Evolutionary conservation across 306 rosid genomes (phyloP).

Genomic region (Castanopsis chinensis): DNA sequence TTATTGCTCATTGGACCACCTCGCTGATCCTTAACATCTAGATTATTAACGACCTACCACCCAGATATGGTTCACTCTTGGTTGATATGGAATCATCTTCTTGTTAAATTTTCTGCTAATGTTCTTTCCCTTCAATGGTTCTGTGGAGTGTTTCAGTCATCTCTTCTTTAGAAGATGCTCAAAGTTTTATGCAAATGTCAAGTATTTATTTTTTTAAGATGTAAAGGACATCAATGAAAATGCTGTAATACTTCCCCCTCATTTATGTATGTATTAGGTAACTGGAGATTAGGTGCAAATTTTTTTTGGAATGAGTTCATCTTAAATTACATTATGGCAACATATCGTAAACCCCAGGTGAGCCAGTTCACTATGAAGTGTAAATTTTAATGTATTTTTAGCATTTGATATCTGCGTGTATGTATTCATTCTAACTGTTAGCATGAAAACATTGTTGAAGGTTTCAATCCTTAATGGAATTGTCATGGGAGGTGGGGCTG

Average conservation of each 20-base stretch:
- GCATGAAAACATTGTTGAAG: constrained; percentile 40
- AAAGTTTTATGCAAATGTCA: not conserved
- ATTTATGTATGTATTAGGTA: constrained; percentile 44
- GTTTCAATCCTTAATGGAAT: constrained; percentile 91
- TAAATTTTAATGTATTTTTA: not conserved
- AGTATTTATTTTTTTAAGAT: constrained; percentile 1
- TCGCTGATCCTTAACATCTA: not conserved
- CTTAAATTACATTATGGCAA: constrained; percentile 83
- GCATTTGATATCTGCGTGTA: constrained; percentile 4
- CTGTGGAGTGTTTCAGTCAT: not conserved
- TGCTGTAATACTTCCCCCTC: constrained; percentile 1
- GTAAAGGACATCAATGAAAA: not conserved
- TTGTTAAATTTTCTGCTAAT: not conserved
- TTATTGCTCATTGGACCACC: constrained; percentile 10
- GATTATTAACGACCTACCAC: not conserved
- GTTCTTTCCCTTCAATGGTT: not conserved
- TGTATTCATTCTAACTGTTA: constrained; percentile 10
- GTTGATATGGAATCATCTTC: constrained; percentile 6
- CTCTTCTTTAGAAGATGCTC: not conserved
- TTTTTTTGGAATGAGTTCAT: constrained; percentile 57
- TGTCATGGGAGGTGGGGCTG: constrained; percentile 99
- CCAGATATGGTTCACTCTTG: not conserved
- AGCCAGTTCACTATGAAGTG: constrained; percentile 6
- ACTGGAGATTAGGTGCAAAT: constrained; percentile 65
- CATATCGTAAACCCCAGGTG: constrained; percentile 90